Percentiles rank a stretch among this genome's conserved stretches.
Conservation (phyloP, 1,139 yeast genomes). For the Geotrichum citri-aurantii region DNA sequence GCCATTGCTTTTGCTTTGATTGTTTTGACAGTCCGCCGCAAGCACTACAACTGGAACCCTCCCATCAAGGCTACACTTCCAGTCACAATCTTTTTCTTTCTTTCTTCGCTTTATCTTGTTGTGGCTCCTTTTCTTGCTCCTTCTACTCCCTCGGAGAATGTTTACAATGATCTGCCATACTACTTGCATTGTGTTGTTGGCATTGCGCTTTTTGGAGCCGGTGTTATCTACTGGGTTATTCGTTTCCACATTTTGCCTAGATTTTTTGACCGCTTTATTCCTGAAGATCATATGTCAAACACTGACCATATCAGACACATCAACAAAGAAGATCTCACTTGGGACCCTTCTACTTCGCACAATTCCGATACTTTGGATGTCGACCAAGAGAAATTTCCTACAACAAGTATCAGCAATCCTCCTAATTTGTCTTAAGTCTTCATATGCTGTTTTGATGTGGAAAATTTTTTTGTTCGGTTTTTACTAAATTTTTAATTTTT, state of each 20-base stretch:
- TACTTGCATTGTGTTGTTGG: slow-evolving; percentile 80
- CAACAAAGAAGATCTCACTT: background rate
- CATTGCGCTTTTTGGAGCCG: slow-evolving; percentile 69
- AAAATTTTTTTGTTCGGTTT: too few relatives aligned
- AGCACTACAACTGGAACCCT: slow-evolving; percentile 57
- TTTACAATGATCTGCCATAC: slow-evolving; percentile 64
- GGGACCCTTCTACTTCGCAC: background rate
- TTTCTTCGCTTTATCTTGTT: slow-evolving; percentile 64
- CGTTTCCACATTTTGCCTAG: slow-evolving; percentile 61
- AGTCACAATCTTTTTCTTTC: slow-evolving; percentile 56
- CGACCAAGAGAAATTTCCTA: background rate
- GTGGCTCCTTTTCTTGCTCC: slow-evolving; percentile 84
- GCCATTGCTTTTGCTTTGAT: slow-evolving; percentile 69
- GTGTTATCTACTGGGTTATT: slow-evolving; percentile 63
- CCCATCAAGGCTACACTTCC: slow-evolving; percentile 65
- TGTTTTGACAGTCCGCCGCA: slow-evolving; percentile 52
- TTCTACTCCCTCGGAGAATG: slow-evolving; percentile 50
- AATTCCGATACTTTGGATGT: background rate
- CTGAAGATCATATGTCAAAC: background rate
- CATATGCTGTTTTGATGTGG: too few relatives aligned
- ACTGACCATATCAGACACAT: background rate
- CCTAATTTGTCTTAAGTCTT: background rate
- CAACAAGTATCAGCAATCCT: background rate
- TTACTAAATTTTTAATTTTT: too few relatives aligned
- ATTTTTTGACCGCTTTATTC: slow-evolving; percentile 39